A percentile compares a stretch with the other conserved stretches of the same genome.
Conservation (phyloP, 805 yeast genomes). For the Candida caryicola region DNA sequence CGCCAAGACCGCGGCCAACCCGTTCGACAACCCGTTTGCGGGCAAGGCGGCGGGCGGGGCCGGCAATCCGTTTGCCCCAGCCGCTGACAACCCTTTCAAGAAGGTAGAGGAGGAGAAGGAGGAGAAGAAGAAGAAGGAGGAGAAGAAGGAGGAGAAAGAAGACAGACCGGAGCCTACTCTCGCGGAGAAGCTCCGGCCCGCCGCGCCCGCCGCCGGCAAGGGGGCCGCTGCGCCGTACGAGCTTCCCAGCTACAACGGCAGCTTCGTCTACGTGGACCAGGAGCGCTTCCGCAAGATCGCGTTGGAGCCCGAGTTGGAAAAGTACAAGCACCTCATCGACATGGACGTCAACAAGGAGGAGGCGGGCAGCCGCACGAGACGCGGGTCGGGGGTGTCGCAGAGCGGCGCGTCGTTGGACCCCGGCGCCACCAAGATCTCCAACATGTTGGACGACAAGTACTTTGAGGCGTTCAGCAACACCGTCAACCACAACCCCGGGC, state of each 20-base stretch:
- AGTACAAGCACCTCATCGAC: conserved; percentile 49
- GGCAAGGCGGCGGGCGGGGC: conserved; percentile 5
- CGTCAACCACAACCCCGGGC: conserved; percentile 79
- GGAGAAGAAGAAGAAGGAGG: neutral
- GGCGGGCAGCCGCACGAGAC: conserved; percentile 12
- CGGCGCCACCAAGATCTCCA: conserved; percentile 35
- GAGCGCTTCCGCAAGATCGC: conserved; percentile 60
- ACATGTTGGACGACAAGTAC: conserved; percentile 65
- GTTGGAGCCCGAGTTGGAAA: conserved; percentile 50
- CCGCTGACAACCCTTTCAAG: neutral
- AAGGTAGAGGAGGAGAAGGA: neutral
- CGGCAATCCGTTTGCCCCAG: conserved; percentile 5
- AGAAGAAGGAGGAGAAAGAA: neutral
- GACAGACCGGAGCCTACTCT: conserved; percentile 17
- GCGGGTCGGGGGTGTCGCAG: conserved; percentile 7
- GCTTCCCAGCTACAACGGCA: conserved; percentile 61
- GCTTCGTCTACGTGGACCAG: conserved; percentile 65
- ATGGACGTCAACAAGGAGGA: conserved; percentile 41
- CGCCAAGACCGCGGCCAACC: conserved; percentile 16
- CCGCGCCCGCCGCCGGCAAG: neutral
- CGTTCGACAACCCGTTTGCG: conserved; percentile 25
- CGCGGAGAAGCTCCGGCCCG: conserved; percentile 15
- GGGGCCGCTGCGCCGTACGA: conserved; percentile 8
- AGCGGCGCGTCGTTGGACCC: conserved; percentile 13
- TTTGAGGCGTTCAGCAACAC: conserved; percentile 77